Base-by-base conservation (phyloP, 108 stramenopile species). In the Cyclotella atomus region DNA sequence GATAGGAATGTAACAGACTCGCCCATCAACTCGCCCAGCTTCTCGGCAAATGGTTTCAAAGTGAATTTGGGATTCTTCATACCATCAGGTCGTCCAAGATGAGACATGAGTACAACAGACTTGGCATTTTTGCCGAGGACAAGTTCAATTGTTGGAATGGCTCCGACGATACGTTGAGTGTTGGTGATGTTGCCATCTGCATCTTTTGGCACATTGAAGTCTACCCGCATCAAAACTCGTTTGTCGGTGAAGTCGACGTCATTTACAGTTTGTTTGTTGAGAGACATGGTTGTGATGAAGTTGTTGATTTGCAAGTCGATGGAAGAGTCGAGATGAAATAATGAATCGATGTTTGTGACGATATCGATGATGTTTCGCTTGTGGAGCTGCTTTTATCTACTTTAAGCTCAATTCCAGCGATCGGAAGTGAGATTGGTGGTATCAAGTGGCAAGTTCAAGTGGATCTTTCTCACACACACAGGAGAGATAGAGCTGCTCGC, bases 51-150 rank as follows among this genome's bases (percentile, higher is more conserved):
- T 35, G 34, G 34, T n/a, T n/a, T n/a, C n/a, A n/a, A n/a, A 19
- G 30, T 41, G 9, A 41, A 41, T 12, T 12, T 7, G 9, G 9
- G 9, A 41, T 41, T 41, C 38, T 41, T 86, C 78, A 91, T 88
- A 25, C 94, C 96, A 84, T 97, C 94, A 38, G 96, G 96, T 47
- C 94, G 85, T 41, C 96, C 96, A 55, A 91, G 90, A 67, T 97
- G 96, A 65, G 83, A 79, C 57, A 88, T 91, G 35, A 97, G 71
- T 75, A 95, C 89, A 36, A 95, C 90, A n/a, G n/a, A n/a, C 78
- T 93, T 93, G 69, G 96, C 96, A 34, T 92, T 92, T 69, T 95
- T 83, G 10, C 89, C 89, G 12, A 95, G 63, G 23, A 95, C 65
- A 69, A 83, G 92, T 64, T 94, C 92, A 35, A 89, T 84, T 6